phyloP scores from a whole-genome alignment of 2,329 filamentous ascomycete species.

The Coccinonectria pachysandricola region DNA sequence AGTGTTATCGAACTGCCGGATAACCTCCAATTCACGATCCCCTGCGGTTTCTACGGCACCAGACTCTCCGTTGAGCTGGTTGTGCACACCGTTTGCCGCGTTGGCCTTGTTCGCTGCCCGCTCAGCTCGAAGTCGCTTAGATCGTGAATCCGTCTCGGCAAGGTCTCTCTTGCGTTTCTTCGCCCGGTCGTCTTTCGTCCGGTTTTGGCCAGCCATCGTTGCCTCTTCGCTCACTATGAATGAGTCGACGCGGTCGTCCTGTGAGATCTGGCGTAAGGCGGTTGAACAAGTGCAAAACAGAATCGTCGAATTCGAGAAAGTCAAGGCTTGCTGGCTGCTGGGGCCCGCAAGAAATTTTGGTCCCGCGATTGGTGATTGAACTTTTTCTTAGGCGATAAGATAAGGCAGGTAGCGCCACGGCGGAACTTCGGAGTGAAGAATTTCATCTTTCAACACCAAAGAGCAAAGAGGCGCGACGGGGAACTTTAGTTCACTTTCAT shows the following conservation, averaged over 20 bases:
- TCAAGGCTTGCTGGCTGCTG: slow-evolving; percentile 7
- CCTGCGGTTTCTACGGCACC: slow-evolving; percentile 7
- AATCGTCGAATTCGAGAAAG: slow-evolving; percentile 12
- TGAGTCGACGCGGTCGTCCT: no score
- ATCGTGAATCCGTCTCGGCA: slow-evolving; percentile 29
- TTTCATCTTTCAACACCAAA: not conserved
- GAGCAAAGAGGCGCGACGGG: no score
- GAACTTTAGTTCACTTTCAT: no score
- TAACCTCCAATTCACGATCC: slow-evolving; percentile 15
- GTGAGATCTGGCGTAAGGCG: no score
- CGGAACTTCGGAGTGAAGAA: not conserved
- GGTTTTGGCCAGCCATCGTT: slow-evolving; percentile 26
- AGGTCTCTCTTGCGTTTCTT: slow-evolving; percentile 39
- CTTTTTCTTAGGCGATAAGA: slow-evolving; percentile 33
- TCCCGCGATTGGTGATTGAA: slow-evolving; percentile 23
- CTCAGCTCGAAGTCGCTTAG: slow-evolving; percentile 31
- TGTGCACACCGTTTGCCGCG: slow-evolving; percentile 6
- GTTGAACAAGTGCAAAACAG: no score
- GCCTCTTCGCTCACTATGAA: slow-evolving; percentile 4
- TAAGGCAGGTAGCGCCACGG: slow-evolving; percentile 20
- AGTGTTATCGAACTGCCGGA: slow-evolving; percentile 19
- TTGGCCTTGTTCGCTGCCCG: slow-evolving; percentile 20
- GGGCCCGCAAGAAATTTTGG: slow-evolving; percentile 27
- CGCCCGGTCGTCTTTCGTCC: slow-evolving; percentile 25
- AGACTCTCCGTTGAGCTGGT: slow-evolving; percentile 10